Conservation (phyloP, 1,284 basidiomycete genomes). For the Caloboletus firmus region DNA sequence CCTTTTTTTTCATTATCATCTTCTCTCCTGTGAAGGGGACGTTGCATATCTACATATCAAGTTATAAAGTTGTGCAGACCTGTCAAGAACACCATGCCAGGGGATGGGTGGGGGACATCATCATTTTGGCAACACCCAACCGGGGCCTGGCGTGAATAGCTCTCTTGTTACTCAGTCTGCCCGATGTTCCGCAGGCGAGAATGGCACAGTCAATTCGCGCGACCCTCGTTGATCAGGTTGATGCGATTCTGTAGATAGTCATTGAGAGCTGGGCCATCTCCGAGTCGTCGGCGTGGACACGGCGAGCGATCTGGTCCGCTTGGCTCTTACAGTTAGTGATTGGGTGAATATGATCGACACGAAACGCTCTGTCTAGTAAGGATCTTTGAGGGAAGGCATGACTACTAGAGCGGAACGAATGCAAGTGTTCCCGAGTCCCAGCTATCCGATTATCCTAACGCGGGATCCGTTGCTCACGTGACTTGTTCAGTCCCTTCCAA, state of each 20-base stretch:
- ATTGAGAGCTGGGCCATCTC: conserved; percentile 22
- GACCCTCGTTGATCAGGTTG: conserved; percentile 52
- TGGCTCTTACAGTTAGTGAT: conserved; percentile 44
- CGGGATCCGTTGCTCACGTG: conserved; percentile 18
- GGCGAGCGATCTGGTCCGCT: conserved; percentile 56
- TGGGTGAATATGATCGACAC: conserved; percentile 37
- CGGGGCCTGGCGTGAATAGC: conserved; percentile 47
- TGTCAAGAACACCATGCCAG: conserved; percentile 74
- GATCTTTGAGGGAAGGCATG: conserved; percentile 29
- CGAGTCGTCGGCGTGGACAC: conserved; percentile 55
- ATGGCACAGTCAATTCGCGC: conserved; percentile 39
- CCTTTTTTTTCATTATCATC: conserved; percentile 52
- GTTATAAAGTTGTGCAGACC: conserved; percentile 36
- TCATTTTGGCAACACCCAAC: conserved; percentile 50
- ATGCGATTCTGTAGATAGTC: conserved; percentile 44
- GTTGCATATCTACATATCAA: background rate
- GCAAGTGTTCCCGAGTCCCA: too few species aligned
- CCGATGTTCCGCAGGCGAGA: conserved; percentile 44
- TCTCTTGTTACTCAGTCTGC: conserved; percentile 51
- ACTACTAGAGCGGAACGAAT: too few species aligned
- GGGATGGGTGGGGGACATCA: conserved; percentile 58
- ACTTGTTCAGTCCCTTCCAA: background rate
- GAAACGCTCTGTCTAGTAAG: conserved; percentile 49
- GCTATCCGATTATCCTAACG: background rate
- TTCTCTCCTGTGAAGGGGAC: conserved; percentile 44